phyloP scores from a whole-genome alignment of 768 basidiomycete genomes.

The Kwoniella sp. region DNA sequence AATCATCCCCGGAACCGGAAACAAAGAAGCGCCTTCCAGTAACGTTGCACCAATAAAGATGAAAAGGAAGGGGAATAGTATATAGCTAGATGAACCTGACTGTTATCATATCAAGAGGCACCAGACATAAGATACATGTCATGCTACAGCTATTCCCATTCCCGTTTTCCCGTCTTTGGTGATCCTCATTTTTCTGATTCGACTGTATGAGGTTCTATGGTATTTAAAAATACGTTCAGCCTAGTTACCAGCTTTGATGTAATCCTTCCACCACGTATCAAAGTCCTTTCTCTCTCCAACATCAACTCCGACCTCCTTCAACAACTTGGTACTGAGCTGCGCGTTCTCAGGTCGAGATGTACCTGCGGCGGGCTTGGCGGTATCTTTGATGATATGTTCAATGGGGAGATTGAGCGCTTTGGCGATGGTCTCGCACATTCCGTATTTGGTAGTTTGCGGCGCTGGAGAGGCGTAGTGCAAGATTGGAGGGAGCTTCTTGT shows the following conservation, averaged over 20 bases:
- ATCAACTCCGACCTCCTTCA: conserved; percentile 66
- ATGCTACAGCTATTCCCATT: too few species aligned
- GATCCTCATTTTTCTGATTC: too few species aligned
- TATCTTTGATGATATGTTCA: conserved; percentile 71
- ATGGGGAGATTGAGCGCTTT: conserved; percentile 66
- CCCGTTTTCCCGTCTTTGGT: too few species aligned
- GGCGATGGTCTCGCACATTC: conserved; percentile 71
- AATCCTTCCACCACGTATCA: conserved; percentile 78
- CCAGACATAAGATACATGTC: too few species aligned
- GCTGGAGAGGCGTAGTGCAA: conserved; percentile 83
- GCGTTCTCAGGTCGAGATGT: conserved; percentile 79
- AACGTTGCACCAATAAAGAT: too few species aligned
- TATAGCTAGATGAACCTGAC: too few species aligned
- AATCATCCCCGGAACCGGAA: too few species aligned
- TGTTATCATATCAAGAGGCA: too few species aligned
- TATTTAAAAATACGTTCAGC: too few species aligned
- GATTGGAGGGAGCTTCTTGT: conserved; percentile 65
- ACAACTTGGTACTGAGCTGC: conserved; percentile 72
- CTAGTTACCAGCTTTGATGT: conserved; percentile 13
- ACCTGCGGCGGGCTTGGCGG: conserved; percentile 63
- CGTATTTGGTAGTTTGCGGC: conserved; percentile 81
- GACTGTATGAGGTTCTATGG: too few species aligned
- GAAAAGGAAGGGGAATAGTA: too few species aligned
- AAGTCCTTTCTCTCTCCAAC: conserved; percentile 64
- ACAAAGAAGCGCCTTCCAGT: too few species aligned